Base-by-base conservation (phyloP, 164 flowering plant species). In the Kalanchoe fedtschenkoi region DNA sequence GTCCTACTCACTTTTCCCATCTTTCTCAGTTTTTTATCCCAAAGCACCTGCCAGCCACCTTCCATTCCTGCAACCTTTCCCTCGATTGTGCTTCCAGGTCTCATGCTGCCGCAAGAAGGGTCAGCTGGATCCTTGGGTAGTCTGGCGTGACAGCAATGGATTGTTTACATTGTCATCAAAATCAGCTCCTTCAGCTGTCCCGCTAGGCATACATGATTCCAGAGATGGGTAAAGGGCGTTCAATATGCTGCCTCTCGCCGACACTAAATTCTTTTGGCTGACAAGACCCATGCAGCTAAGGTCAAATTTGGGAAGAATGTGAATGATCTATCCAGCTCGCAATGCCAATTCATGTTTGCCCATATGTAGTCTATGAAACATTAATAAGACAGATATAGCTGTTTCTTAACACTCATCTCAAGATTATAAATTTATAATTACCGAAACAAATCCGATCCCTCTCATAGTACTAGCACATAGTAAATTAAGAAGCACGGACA, bases 1-100 rank as follows among this genome's bases (percentile, higher is more conserved):
- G 22, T 80, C 84, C 65, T n/a, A n/a, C n/a, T 74, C 81, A 60
- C 70, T 77, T 35, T 69, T 70, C 39, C 82, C 84, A 67, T 77
- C 83, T 51, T 59, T 61, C 24, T 75, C 80, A 60, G 72, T 78
- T 57, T 62, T 69, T 83, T 80, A 67, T 79, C 71, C 85, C 85
- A 83, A 28, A 85, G 85, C 24, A 83, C 53, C 59, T 78, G 87
- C 87, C 87, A 83, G 16, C 87, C 87, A 21, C 87, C 83, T 16
- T 85, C 87, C 47, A 83, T 83, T 16, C 76, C 87, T 60, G 67
- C 72, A 68, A 47, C 60, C 60, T 61, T 53, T 32, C 68, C 77
- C 64, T 47, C 72, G 56, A 73, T 59, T 63, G 78, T 74, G 41
- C 77, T 66, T 2, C 73, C 70, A 69, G 78, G 68, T 71, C 61